Conservation (phyloP, 2,329 filamentous ascomycete species). For the Blastomyces gilchristii region DNA sequence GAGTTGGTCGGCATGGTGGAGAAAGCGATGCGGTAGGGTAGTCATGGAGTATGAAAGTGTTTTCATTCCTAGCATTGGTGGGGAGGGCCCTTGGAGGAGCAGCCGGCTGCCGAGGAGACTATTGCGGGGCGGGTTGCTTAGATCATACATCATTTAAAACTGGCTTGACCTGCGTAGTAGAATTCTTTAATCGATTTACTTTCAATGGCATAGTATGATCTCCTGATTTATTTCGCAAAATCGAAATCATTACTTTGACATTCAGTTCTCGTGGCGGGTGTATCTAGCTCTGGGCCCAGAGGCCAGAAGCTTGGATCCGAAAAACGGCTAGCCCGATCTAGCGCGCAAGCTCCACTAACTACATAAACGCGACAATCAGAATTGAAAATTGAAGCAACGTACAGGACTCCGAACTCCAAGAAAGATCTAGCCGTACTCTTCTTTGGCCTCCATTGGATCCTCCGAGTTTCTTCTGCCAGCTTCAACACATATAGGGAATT, state of each 20-base stretch:
- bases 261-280: not conserved
- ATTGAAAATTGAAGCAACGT: not conserved
- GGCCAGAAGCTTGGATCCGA: not conserved
- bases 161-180: not conserved
- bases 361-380: not conserved
- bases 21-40: not conserved
- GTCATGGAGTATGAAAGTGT: not conserved
- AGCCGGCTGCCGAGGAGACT: not conserved
- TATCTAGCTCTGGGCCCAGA: too few species aligned
- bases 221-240: not conserved
- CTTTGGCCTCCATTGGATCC: not conserved
- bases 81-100: not conserved
- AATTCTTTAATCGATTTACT: not conserved
- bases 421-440: not conserved
- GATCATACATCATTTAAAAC: not conserved
- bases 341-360: not conserved
- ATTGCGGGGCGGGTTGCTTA: not conserved
- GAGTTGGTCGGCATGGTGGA: not conserved
- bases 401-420: not conserved
- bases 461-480: too few species aligned
- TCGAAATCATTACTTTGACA: not conserved
- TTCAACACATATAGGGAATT: conserved; percentile 2
- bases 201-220: not conserved
- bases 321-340: not conserved
- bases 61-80: not conserved